phyloP scores from a whole-genome alignment of 352 stramenopile genomes.

The Phytophthora brassicae region DNA sequence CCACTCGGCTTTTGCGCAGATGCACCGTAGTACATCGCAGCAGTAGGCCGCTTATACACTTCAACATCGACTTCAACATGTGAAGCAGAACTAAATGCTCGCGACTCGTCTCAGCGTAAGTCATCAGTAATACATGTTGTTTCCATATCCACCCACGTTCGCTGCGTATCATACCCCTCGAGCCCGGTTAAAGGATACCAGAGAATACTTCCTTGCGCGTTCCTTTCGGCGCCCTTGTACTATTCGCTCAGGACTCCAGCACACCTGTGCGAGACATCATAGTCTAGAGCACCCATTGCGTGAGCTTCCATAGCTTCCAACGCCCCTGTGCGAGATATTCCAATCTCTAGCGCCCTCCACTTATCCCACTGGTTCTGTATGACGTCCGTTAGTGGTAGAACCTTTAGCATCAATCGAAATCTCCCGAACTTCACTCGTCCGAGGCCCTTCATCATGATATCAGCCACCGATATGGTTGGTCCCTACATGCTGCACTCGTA shows the following conservation, averaged over 20 bases:
- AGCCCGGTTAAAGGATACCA: not conserved
- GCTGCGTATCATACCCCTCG: not conserved
- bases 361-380: constrained; percentile 2
- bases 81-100: not conserved
- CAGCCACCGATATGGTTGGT: constrained; percentile 26
- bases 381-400: constrained; percentile 9
- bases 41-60: not conserved
- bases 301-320: not conserved
- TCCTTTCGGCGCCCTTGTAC: too few relatives aligned
- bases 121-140: not conserved
- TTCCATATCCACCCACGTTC: not conserved
- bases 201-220: not conserved
- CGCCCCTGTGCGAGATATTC: not conserved
- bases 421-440: constrained; percentile 17
- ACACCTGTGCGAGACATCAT: not conserved
- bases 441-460: constrained; percentile 31
- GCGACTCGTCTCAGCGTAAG: not conserved
- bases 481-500: constrained; percentile 8
- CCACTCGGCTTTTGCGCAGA: not conserved
- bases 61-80: not conserved
- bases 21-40: not conserved
- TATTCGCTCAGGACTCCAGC: not conserved
- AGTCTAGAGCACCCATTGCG: not conserved
- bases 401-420: constrained; percentile 21
- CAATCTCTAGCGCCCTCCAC: not conserved